Evolutionary conservation across 2,329 filamentous ascomycete species (phyloP).

Genomic region (Hymenoscyphus salicellus): DNA sequence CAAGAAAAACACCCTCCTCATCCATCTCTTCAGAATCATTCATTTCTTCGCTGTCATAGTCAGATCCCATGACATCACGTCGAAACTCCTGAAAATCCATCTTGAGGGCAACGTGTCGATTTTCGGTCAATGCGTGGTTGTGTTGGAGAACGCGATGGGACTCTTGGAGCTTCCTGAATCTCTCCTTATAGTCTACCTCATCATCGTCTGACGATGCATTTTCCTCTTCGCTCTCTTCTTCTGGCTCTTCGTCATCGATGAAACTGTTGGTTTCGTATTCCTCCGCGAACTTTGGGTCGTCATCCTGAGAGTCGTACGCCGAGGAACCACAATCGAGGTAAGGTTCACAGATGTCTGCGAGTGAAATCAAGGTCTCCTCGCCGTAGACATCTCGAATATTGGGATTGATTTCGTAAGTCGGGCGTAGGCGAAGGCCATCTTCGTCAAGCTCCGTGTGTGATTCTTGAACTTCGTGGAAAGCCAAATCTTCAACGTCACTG

Average conservation of each 20-base stretch:
- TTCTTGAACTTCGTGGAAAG: not conserved
- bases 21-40: slow-evolving; percentile 13
- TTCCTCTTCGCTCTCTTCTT: slow-evolving; percentile 14
- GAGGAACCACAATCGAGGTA: slow-evolving; percentile 30
- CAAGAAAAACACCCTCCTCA: slow-evolving; percentile 17
- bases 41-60: slow-evolving; percentile 15
- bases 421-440: not conserved
- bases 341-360: not conserved
- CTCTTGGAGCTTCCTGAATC: slow-evolving; percentile 15
- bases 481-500: not conserved
- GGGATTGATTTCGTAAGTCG: not conserved
- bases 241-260: slow-evolving; percentile 17
- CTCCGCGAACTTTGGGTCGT: slow-evolving; percentile 17
- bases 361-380: slow-evolving; percentile 1
- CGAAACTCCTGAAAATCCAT: slow-evolving; percentile 18
- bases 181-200: slow-evolving; percentile 27
- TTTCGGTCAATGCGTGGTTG: slow-evolving; percentile 8
- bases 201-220: slow-evolving; percentile 14
- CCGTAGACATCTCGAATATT: not conserved
- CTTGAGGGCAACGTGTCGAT: slow-evolving; percentile 7
- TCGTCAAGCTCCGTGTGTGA: not conserved
- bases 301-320: slow-evolving; percentile 34
- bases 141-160: not conserved
- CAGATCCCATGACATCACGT: slow-evolving; percentile 18
- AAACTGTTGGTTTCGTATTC: slow-evolving; percentile 27